These are phyloP conservation scores for Boletus sensibilis DNA, from an alignment of 768 basidiomycete genomes.

Conservation along the genomic window DNA sequence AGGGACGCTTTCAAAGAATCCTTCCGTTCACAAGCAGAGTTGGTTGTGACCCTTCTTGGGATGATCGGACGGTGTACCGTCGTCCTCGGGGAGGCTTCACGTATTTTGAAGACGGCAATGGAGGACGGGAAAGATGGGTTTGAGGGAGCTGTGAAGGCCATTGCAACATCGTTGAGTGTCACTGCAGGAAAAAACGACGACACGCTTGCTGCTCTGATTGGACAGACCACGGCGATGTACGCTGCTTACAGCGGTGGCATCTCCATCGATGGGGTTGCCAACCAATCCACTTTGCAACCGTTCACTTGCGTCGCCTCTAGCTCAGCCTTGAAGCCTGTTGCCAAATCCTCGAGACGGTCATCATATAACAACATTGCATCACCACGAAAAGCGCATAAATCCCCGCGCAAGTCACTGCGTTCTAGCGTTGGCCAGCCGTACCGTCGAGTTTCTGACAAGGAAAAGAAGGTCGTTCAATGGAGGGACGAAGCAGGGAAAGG, in stretches of 20 bases:
- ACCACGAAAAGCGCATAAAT: conserved; percentile 52
- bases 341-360: conserved; percentile 42
- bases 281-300: conserved; percentile 41
- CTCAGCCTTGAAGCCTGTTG: conserved; percentile 47
- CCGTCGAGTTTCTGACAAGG: conserved; percentile 62
- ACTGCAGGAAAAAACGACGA: conserved; percentile 70
- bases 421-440: conserved; percentile 62
- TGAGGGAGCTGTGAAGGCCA: conserved; percentile 43
- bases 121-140: conserved; percentile 37
- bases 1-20: conserved; percentile 61
- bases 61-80: conserved; percentile 79
- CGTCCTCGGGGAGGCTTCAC: conserved; percentile 59
- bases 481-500: conserved; percentile 84
- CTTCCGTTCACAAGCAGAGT: conserved; percentile 60
- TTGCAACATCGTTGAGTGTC: conserved; percentile 50
- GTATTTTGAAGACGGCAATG: conserved; percentile 41
- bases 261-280: conserved; percentile 49
- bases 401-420: conserved; percentile 74
- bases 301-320: conserved; percentile 47
- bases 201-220: conserved; percentile 63
- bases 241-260: conserved; percentile 35
- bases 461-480: conserved; percentile 84
- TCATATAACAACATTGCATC: conserved; percentile 42
- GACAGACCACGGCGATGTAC: conserved; percentile 65
- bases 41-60: conserved; percentile 70